These are phyloP conservation scores for Blepharisma japonicum DNA, from an alignment of 73 alveolate species.

Conservation along the genomic window DNA sequence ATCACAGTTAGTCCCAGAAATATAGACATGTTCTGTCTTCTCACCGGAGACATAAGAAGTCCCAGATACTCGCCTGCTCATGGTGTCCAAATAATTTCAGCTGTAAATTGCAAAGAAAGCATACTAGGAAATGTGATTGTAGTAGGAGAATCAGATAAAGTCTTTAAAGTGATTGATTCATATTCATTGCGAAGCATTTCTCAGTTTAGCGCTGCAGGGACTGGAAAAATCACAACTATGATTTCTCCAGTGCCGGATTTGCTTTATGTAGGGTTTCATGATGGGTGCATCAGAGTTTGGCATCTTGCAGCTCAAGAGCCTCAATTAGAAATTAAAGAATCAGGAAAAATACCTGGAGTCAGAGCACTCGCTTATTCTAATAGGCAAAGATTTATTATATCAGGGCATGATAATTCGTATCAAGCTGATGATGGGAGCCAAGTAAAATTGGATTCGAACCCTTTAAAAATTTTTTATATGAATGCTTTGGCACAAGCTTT, in stretches of 20 bases:
- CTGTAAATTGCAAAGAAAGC: not conserved
- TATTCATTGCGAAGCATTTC: not conserved
- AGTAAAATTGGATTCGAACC: not conserved
- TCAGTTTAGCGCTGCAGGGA: not conserved
- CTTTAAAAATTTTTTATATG: not conserved
- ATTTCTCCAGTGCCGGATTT: constrained; percentile 13
- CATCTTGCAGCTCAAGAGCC: constrained; percentile 12
- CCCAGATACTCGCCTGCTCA: not conserved
- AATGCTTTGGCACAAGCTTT: not conserved
- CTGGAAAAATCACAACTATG: not conserved
- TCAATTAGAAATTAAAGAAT: not conserved
- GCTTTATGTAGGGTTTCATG: constrained; percentile 8
- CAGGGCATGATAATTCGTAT: constrained; percentile 4
- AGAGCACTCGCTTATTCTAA: not conserved
- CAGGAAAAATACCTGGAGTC: not conserved
- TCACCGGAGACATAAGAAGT: constrained; percentile 11
- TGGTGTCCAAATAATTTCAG: not conserved
- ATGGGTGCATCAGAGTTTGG: constrained; percentile 19
- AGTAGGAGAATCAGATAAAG: constrained; percentile 8
- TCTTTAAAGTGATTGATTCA: not conserved
- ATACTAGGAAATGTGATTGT: not conserved
- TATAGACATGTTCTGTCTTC: constrained; percentile 20
- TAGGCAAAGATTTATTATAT: not conserved
- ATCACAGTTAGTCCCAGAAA: not conserved
- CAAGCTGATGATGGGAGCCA: constrained; percentile 1